A percentile compares a stretch with the other conserved stretches of the same genome.
Evolutionary conservation across 2,329 filamentous ascomycete genomes (phyloP).

Genomic region (Blumeria graminis): DNA sequence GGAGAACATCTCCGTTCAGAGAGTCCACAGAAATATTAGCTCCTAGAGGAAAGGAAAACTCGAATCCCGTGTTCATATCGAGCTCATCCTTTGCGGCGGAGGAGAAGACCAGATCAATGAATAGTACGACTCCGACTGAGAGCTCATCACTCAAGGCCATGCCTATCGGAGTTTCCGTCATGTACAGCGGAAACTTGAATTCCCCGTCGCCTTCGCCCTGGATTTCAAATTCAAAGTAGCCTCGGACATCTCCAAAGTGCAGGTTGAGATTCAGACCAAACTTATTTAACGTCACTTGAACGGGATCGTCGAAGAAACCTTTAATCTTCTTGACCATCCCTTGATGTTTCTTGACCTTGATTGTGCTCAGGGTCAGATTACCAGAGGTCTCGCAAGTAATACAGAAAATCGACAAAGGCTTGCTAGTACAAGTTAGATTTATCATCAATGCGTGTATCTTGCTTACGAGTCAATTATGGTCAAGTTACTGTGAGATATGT

Average conservation of each 20-base stretch:
- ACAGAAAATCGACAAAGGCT: not conserved
- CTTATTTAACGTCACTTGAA: slow-evolving; percentile 4
- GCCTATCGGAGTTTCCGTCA: slow-evolving; percentile 4
- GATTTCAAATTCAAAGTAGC: slow-evolving; percentile 9
- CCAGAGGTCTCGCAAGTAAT: not conserved
- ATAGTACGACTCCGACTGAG: slow-evolving; percentile 6
- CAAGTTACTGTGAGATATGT: not conserved
- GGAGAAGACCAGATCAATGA: slow-evolving; percentile 9
- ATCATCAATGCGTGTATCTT: not conserved
- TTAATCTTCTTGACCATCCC: not conserved
- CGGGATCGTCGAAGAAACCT: slow-evolving; percentile 6
- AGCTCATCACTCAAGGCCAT: slow-evolving; percentile 7
- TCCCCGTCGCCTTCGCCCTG: slow-evolving; percentile 4
- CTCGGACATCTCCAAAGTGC: slow-evolving; percentile 6
- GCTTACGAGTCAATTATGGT: not conserved
- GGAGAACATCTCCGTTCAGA: slow-evolving; percentile 7
- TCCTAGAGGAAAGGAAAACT: slow-evolving; percentile 9
- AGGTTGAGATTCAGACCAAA: slow-evolving; percentile 8
- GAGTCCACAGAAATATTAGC: slow-evolving; percentile 10
- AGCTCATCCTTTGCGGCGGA: slow-evolving; percentile 7
- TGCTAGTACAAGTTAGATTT: not conserved
- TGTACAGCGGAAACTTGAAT: slow-evolving; percentile 8
- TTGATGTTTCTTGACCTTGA: not conserved
- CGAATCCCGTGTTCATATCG: slow-evolving; percentile 7
- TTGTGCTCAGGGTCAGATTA: not conserved